Evolutionary conservation across 2,329 filamentous ascomycete species (phyloP), one percentile per base, ranked within the genome.

Genomic region (Hortaea sp.): DNA sequence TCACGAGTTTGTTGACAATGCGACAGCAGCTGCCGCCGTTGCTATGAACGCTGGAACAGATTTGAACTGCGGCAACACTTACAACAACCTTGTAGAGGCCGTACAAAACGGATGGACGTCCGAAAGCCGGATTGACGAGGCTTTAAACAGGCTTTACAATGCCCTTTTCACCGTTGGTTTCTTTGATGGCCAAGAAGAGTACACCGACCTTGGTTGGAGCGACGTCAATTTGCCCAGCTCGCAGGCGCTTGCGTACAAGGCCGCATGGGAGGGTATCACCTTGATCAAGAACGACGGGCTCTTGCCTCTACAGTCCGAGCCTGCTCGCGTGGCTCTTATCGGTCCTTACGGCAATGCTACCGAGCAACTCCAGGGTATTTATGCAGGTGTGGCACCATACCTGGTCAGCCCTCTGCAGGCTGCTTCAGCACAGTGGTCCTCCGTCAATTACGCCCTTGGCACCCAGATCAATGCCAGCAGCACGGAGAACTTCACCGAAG

Each of bases 271-370:
- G 57, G 65, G 69, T 6, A 70, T 73, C 42, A 61, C 70, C 38
- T 58, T 78, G 42, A 63, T 78, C 10, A 77, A 77, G 59, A 78
- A 78, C 48, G 71, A 76, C 42, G 69, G 68, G 6, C 58, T 63
- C 0, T 58, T 77, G 1, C 75, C 74, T 0, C 64, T 61, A 35
- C 10, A 12, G 10, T 10, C 10, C 12, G 32, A 10, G 10, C 10
- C 10, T 10, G 10, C 10, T 12, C 10, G 10, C 32, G 65, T 82
- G 3, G 78, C 75, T 0, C 62, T 82, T 38, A 65, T 82, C 28
- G 79, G 78, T 0, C 71, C 70, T 40, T 82, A 77, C 70, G 77
- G 74, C 1, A 77, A 77, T 44, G 74, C 74, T 5, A 76, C 75
- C 0, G 65, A 63, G 5, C 70, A 79, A 48, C 70, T 82, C 65